Base-by-base conservation (phyloP, 768 basidiomycete genomes). In the Tephrocybe sp. region DNA sequence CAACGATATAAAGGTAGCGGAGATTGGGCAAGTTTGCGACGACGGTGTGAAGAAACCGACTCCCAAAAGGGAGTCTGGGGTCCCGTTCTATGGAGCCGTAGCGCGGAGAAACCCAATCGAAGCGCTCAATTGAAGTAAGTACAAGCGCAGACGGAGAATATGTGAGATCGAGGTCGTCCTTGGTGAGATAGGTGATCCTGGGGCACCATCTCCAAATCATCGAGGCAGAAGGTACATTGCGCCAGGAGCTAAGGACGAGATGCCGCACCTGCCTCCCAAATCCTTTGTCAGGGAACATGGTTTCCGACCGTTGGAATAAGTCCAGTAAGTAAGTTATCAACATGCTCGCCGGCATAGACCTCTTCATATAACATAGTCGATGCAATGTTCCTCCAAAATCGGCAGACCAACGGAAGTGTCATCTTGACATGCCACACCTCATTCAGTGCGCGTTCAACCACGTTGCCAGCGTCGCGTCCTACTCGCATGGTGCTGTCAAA, bases 111-210 rank as follows among this genome's bases (percentile, higher is more conserved):
- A 30, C 38, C 57, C 57, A 58, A 24, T 58, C 50, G 33, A 52
- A 58, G 21, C 53, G 53, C 44, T 24, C 45, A 17, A 56, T 41
- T 3, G 43, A 47, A 41, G 32, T 17, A 12, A 56, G 48, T 10
- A 50, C 37, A 5, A 51, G 17, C 12, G 42, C 32, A 14, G 32
- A 9, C 2, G n/a, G 15, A 20, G 51, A 45, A 18, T 38, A 45
- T 26, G 48, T 59, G 28, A 25, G 33, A 50, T 59, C 58, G 26
- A 33, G 21, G 40, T 59, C 55, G 10, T 51, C 45, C 39, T 58
- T 59, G 5, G 53, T 26, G n/a, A 59, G 28, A 38, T 38, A 30
- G 6, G 41, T 36, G 18, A 54, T 37, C 21, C 57, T 55, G 14
- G 55, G 55, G 34, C 52, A 55, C 42, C 48, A 53, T 9, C 48